Percentiles rank a stretch among this genome's conserved stretches.
Conservation (phyloP, 139 green algal genomes). For the Picochlorum sp. region DNA sequence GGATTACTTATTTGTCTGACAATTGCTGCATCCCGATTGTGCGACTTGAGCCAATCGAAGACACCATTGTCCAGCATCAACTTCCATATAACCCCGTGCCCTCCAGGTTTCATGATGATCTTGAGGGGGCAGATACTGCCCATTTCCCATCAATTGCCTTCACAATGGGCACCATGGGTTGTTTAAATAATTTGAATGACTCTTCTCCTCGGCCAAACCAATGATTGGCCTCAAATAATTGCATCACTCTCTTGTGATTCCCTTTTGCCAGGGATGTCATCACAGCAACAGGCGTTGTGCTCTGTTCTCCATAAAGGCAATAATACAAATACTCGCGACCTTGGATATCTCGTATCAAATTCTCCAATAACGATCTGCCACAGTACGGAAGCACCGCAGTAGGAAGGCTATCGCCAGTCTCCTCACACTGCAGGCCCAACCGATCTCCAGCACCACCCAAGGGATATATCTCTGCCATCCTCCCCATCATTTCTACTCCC, state of each 20-base stretch:
- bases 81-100: slow-evolving; percentile 98
- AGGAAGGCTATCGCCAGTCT: slow-evolving; percentile 80
- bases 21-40: slow-evolving; percentile 53
- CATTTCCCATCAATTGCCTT: slow-evolving; percentile 62
- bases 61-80: slow-evolving; percentile 88
- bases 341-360: slow-evolving; percentile 85
- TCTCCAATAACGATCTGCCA: slow-evolving; percentile 83
- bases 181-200: slow-evolving; percentile 64
- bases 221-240: slow-evolving; percentile 42
- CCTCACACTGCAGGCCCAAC: slow-evolving; percentile 76
- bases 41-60: slow-evolving; percentile 68
- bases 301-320: slow-evolving; percentile 65
- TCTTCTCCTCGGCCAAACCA: slow-evolving; percentile 78
- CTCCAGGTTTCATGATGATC: slow-evolving; percentile 86
- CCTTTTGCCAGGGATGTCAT: slow-evolving; percentile 97
- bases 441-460: slow-evolving; percentile 89
- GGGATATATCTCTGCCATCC: slow-evolving; percentile 89
- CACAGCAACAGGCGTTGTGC: slow-evolving; percentile 83
- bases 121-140: slow-evolving; percentile 54
- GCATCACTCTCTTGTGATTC: slow-evolving; percentile 75
- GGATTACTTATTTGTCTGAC: slow-evolving; percentile 96
- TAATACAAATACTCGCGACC: slow-evolving; percentile 92
- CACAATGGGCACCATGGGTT: slow-evolving; percentile 92
- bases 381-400: slow-evolving; percentile 90
- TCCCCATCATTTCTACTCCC: slow-evolving; percentile 64